Percentiles rank a stretch among this genome's conserved stretches.
Evolutionary conservation across 2,329 filamentous ascomycete genomes (phyloP).

Genomic region (Botrytis squamosa): DNA sequence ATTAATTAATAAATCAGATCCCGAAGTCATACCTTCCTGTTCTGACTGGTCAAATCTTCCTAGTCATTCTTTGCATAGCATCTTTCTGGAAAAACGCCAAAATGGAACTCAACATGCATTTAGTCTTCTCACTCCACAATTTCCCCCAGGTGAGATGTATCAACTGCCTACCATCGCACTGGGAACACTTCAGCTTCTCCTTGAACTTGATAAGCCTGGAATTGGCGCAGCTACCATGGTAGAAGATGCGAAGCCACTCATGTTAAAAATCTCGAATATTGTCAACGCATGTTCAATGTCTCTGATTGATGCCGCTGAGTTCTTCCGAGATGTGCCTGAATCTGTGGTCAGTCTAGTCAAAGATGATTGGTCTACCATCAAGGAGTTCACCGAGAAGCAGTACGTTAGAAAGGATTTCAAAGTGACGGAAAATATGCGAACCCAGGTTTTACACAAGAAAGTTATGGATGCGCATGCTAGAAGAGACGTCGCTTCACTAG

Average conservation of each 20-base stretch:
- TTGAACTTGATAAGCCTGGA: conserved; percentile 14
- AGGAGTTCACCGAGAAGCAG: conserved; percentile 17
- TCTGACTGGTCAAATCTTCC: conserved; percentile 35
- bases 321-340: background rate
- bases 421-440: background rate
- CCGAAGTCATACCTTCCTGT: conserved; percentile 14
- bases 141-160: conserved; percentile 22
- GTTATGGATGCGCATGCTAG: conserved; percentile 31
- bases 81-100: conserved; percentile 9
- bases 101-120: conserved; percentile 29
- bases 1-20: conserved; percentile 3
- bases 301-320: conserved; percentile 1
- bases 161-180: conserved; percentile 32
- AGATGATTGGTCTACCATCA: conserved; percentile 26
- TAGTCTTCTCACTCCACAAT: conserved; percentile 28
- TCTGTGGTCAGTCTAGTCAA: conserved; percentile 27
- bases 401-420: background rate
- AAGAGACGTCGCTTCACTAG: conserved; percentile 29
- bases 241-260: background rate
- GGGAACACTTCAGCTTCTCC: conserved; percentile 34
- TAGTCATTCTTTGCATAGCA: background rate
- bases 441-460: conserved; percentile 22
- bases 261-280: background rate
- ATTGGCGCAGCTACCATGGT: background rate
- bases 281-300: conserved; percentile 12